Conservation (phyloP, 352 stramenopile genomes). For the Thraustotheca clavata region DNA sequence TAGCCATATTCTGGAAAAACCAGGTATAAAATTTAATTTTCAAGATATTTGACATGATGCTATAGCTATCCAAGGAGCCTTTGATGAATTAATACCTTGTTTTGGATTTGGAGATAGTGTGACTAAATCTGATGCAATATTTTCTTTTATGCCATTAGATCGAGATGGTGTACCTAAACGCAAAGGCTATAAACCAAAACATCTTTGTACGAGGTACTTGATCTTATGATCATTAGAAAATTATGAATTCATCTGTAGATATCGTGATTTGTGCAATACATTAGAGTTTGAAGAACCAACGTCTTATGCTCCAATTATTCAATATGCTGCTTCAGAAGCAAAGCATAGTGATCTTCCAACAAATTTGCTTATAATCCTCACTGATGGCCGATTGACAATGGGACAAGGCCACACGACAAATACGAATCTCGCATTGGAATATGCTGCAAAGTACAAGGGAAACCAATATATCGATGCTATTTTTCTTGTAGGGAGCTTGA, state of each 20-base stretch:
- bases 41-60: not conserved
- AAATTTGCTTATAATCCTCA: not conserved
- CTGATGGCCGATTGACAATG: not conserved
- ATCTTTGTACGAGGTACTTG: not conserved
- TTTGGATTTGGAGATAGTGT: not conserved
- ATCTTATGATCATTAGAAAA: not conserved
- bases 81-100: not conserved
- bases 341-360: not conserved
- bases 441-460: not conserved
- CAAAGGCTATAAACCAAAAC: not conserved
- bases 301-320: not conserved
- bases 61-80: not conserved
- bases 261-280: not conserved
- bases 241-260: not conserved
- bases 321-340: not conserved
- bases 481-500: not conserved
- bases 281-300: not conserved
- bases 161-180: not conserved
- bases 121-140: not conserved
- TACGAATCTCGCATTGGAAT: not conserved
- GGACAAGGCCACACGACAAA: not conserved
- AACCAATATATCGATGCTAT: not conserved
- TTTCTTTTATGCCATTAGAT: not conserved
- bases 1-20: not conserved
- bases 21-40: not conserved